Evolutionary conservation across 768 basidiomycete species (phyloP), one percentile per base, ranked within the genome.

Genomic region (Termitomyces heimii): DNA sequence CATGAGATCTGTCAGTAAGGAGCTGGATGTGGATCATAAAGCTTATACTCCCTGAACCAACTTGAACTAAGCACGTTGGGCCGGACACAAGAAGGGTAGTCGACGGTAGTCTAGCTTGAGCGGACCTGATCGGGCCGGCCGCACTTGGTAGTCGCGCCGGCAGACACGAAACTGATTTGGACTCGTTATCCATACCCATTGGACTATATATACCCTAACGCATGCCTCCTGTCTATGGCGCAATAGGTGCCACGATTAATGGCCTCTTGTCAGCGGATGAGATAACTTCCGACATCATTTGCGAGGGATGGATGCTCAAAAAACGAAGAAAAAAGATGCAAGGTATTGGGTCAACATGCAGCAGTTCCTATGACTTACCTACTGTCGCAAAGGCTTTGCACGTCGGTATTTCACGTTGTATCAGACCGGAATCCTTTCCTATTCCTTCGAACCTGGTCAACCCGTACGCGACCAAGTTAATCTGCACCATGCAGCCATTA

Each of bases 291-390:
- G 64, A 63, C 31, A 66, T 83, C 50, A 60, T 88, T 4, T 77
- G 73, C 51, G 79, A 89, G 63, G 91, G 91, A 73, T 93, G 89
- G 89, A 72, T 92, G 5, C 76, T 93, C 59, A 93, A 93, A 75
- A 94, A 94, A 73, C 77, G 91, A 63, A 76, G 91, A 61, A 92
- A 90, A 78, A 90, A 83, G 74, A 86, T 92, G 87, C 92, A 93
- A 76, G 91, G 91, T 85, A 63, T 50, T 70, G n/a, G 3, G 39
- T 35, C 44, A 46, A 34, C 54, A 31, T 51, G 10, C 22, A 37
- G 40, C 3, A 10, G 48, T 26, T 31, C 43, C 31, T 2, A 49
- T 51, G 29, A 37, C 47, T 54, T 34, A 14, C 14, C 12, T 48
- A 52, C 50, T 47, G 32, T 32, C 46, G 42, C 59, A 14, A 67